A percentile compares a stretch with the other conserved stretches of the same genome.
phyloP scores from a whole-genome alignment of 805 yeast genomes.

The Cyberlindnera euphorbiae region DNA sequence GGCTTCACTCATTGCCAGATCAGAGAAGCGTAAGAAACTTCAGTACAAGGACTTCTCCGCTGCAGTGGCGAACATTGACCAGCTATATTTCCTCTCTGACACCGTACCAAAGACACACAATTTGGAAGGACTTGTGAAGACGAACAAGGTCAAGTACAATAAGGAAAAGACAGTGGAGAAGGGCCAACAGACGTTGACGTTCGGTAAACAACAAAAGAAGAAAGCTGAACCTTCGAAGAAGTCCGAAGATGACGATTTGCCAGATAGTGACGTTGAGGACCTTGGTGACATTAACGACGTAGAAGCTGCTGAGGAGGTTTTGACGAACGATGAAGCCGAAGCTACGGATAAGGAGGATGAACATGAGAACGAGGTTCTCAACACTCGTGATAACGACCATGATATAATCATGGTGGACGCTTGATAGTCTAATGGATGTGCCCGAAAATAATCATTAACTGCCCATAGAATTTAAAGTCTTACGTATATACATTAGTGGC shows the following conservation, averaged over 20 bases:
- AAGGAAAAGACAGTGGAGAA: constrained; percentile 27
- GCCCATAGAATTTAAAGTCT: neutral
- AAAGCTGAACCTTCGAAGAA: constrained; percentile 3
- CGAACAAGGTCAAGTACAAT: constrained; percentile 32
- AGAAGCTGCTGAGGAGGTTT: constrained; percentile 8
- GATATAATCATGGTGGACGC: constrained; percentile 21
- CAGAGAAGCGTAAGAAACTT: constrained; percentile 64
- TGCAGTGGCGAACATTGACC: constrained; percentile 56
- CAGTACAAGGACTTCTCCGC: constrained; percentile 64
- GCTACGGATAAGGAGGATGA: constrained; percentile 14
- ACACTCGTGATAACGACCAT: constrained; percentile 19
- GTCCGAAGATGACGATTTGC: constrained; percentile 20
- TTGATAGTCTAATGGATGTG: neutral
- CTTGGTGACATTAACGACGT: constrained; percentile 17
- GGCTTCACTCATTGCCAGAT: constrained; percentile 59
- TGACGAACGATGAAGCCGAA: constrained; percentile 13
- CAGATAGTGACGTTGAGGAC: constrained; percentile 24
- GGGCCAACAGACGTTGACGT: constrained; percentile 38
- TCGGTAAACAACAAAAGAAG: constrained; percentile 15
- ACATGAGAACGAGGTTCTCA: neutral
- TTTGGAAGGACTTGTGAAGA: constrained; percentile 42
- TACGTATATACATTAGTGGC: neutral
- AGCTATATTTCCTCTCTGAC: constrained; percentile 57
- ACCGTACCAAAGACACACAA: constrained; percentile 61
- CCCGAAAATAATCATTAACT: neutral